A percentile compares a stretch with the other conserved stretches of the same genome.
These are phyloP conservation scores for Lasiodiplodia sp. DNA, from an alignment of 2,329 filamentous ascomycete species.

Conservation along the genomic window DNA sequence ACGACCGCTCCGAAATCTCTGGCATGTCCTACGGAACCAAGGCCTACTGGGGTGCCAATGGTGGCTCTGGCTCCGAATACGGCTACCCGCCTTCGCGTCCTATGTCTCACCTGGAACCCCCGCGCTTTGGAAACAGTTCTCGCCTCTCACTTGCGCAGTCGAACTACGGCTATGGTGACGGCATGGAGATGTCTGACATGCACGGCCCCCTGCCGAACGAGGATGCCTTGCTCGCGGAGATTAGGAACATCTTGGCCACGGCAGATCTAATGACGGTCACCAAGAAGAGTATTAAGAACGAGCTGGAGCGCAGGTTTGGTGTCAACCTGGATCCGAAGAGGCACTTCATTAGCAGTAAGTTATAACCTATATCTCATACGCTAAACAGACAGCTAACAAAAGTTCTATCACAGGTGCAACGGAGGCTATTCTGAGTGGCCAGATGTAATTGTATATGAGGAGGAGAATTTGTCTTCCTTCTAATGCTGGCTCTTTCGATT, in stretches of 20 bases:
- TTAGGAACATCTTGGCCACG: conserved; percentile 88
- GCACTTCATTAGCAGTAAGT: conserved; percentile 73
- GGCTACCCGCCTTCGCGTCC: conserved; percentile 62
- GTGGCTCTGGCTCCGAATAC: conserved; percentile 66
- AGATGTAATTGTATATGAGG: conserved; percentile 40
- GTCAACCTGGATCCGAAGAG: conserved; percentile 86
- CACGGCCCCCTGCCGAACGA: conserved; percentile 73
- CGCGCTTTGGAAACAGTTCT: conserved; percentile 57
- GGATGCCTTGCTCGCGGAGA: conserved; percentile 90
- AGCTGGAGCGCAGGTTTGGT: conserved; percentile 87
- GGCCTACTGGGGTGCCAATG: conserved; percentile 47
- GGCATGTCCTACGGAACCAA: conserved; percentile 95
- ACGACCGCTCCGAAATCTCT: conserved; percentile 89
- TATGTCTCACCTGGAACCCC: conserved; percentile 67
- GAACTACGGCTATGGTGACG: conserved; percentile 48
- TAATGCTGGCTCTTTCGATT: conserved; percentile 7
- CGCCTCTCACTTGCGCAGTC: conserved; percentile 67
- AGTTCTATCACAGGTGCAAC: conserved; percentile 38
- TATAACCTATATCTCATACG: background rate
- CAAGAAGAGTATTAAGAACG: conserved; percentile 96
- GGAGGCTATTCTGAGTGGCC: conserved; percentile 51
- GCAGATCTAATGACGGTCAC: conserved; percentile 97
- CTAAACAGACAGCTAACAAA: background rate
- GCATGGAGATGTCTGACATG: conserved; percentile 72
- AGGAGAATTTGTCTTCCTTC: background rate